Percentiles rank a stretch among this genome's conserved stretches.
phyloP scores from a whole-genome alignment of 192 early-diverging fungal genomes.

The Gonapodya sp. region DNA sequence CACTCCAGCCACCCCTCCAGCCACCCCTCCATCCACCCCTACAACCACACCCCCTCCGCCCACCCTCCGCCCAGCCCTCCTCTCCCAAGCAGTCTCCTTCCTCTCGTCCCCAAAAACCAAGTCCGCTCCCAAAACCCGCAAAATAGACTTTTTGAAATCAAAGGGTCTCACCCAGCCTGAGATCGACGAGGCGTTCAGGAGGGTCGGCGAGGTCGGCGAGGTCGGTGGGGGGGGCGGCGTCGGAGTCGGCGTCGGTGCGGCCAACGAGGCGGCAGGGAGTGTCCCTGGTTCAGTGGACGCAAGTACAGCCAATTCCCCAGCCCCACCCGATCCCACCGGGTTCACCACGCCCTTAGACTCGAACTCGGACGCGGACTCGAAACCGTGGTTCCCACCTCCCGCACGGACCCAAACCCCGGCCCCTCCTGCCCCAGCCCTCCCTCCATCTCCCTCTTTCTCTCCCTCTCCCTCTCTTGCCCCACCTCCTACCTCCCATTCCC shows the following conservation, averaged over 20 bases:
- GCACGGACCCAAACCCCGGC: not conserved
- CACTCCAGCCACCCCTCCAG: not conserved
- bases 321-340: not conserved
- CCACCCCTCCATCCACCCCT: not conserved
- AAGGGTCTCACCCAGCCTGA: slow-evolving; percentile 15
- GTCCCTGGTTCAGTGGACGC: not conserved
- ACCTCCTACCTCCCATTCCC: not conserved
- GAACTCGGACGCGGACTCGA: too few relatives aligned
- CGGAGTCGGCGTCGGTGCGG: too few relatives aligned
- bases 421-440: not conserved
- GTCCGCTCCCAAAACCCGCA: slow-evolving; percentile 3
- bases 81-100: slow-evolving; percentile 13
- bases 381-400: not conserved
- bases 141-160: slow-evolving; percentile 10
- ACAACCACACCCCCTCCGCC: not conserved
- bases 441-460: not conserved
- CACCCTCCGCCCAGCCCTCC: slow-evolving; percentile 20
- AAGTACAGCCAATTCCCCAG: not conserved
- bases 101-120: slow-evolving; percentile 10
- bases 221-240: not conserved
- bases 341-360: not conserved
- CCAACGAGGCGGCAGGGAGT: not conserved
- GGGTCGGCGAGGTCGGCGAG: not conserved
- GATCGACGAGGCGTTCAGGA: slow-evolving; percentile 10
- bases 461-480: not conserved